Conservation (phyloP, 129 eudicot species). For the Tagetes erecta region DNA sequence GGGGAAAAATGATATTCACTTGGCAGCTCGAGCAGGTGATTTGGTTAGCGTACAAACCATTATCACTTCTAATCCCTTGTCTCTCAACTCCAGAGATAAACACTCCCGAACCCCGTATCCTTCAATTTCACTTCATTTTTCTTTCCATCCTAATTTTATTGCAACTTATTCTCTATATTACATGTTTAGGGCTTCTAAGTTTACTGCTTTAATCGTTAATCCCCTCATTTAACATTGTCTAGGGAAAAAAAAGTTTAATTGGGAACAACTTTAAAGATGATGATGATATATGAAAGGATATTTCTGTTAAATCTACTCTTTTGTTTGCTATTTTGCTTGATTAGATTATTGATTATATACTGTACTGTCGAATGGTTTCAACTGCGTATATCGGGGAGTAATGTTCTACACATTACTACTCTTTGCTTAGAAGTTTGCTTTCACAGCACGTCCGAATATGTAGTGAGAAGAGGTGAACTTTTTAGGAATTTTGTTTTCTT, state of each 20-base stretch:
- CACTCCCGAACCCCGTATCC: slow-evolving; percentile 99
- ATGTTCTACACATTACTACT: not conserved
- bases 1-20: slow-evolving; percentile 52
- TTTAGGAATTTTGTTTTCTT: not conserved
- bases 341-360: not conserved
- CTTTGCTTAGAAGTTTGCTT: not conserved
- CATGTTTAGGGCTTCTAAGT: not conserved
- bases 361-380: not conserved
- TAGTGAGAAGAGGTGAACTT: not conserved
- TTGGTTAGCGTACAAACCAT: slow-evolving; percentile 55
- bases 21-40: slow-evolving; percentile 87
- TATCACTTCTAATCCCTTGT: slow-evolving; percentile 66
- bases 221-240: not conserved
- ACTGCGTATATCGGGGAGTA: not conserved
- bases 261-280: slow-evolving; percentile 6
- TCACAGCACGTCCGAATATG: not conserved
- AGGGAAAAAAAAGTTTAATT: not conserved
- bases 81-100: slow-evolving; percentile 81
- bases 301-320: not conserved
- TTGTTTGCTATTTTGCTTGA: not conserved
- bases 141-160: not conserved
- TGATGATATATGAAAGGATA: not conserved
- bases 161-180: not conserved
- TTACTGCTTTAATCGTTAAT: not conserved
- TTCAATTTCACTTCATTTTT: slow-evolving; percentile 11